Evolutionary conservation across 108 stramenopile genomes (phyloP).

Genomic region (Nitzschia inconspicua): DNA sequence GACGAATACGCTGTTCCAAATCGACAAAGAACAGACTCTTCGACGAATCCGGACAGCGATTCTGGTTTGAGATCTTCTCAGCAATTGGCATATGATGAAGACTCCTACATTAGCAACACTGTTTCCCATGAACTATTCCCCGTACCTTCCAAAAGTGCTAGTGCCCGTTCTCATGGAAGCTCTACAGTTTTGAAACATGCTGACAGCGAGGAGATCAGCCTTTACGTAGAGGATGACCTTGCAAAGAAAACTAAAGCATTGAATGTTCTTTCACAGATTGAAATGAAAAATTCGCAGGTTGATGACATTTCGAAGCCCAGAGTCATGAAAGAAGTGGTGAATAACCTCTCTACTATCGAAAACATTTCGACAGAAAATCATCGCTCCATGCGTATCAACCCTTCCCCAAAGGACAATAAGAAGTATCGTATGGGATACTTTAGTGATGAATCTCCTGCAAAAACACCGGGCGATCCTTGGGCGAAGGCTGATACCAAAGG

Average conservation of each 20-base stretch:
- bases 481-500: not conserved
- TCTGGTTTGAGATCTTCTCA: too few species aligned
- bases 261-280: too few species aligned
- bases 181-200: too few species aligned
- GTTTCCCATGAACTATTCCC: not conserved
- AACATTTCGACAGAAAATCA: too few species aligned
- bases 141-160: not conserved
- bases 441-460: not conserved
- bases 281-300: too few species aligned
- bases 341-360: too few species aligned
- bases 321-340: too few species aligned
- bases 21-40: too few species aligned
- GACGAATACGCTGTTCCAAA: not conserved
- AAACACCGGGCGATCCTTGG: not conserved
- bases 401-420: conserved; percentile 5
- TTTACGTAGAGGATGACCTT: conserved; percentile 8
- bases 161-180: not conserved
- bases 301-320: too few species aligned
- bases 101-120: conserved; percentile 4
- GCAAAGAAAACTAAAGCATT: too few species aligned
- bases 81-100: conserved; percentile 14
- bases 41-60: not conserved
- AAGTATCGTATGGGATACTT: not conserved
- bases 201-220: conserved; percentile 10
- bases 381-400: not conserved